Percentiles rank a stretch among this genome's conserved stretches.
These are phyloP conservation scores for Botrytis medusae DNA, from an alignment of 2,329 filamentous ascomycete species.

Conservation along the genomic window DNA sequence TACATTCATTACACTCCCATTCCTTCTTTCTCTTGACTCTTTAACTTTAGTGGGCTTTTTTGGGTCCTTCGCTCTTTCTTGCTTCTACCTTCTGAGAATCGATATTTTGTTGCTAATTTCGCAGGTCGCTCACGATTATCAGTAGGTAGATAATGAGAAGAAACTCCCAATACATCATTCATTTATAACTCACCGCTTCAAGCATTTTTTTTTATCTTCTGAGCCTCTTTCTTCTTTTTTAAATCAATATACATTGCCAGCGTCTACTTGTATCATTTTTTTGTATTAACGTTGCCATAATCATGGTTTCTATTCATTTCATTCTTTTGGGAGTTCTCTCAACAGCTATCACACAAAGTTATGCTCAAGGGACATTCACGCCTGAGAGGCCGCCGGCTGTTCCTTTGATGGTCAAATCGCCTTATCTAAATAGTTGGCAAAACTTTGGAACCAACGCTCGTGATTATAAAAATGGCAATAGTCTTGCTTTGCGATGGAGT, in stretches of 20 bases:
- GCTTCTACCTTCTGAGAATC: no score
- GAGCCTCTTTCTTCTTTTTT: not conserved
- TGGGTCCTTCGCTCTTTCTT: not conserved
- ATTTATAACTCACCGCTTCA: not conserved
- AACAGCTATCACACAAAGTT: not conserved
- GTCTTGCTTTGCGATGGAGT: conserved; percentile 68
- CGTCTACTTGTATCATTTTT: not conserved
- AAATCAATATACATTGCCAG: not conserved
- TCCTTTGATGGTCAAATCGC: conserved; percentile 71
- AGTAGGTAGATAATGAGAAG: not conserved
- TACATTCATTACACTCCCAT: not conserved
- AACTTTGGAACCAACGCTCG: conserved; percentile 56
- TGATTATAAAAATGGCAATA: conserved; percentile 56
- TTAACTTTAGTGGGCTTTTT: not conserved
- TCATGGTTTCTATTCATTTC: not conserved
- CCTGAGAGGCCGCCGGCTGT: conserved; percentile 66
- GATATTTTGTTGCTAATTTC: not conserved
- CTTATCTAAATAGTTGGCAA: conserved; percentile 73
- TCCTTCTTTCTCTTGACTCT: not conserved
- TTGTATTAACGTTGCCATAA: not conserved
- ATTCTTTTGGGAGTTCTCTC: not conserved
- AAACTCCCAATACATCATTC: not conserved
- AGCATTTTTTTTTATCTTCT: no score
- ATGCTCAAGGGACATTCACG: conserved; percentile 53
- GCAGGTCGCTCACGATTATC: not conserved